Base-by-base conservation (phyloP, 2,329 filamentous ascomycete genomes). In the Cytospora paraplurivora region DNA sequence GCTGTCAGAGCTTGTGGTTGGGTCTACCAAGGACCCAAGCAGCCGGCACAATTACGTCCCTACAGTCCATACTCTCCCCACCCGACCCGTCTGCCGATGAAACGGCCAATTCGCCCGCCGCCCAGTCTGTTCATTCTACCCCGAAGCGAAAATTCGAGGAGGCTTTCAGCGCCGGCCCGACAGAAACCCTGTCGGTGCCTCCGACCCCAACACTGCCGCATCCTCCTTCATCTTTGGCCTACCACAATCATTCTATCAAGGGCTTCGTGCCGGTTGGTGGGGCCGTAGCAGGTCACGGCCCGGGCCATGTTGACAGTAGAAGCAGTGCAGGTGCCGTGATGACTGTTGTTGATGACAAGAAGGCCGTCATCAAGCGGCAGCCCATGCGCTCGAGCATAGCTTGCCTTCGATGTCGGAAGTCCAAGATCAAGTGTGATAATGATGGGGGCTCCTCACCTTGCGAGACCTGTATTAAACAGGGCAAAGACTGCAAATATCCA, bases 351-450 rank as follows among this genome's bases (percentile, higher is more conserved):
- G 75, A 78, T 68, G 76, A 78, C 68, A 78, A 77, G 70, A 80
- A 78, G 66, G 69, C 73, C 53, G 77, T 77, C 71, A 80, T 81
- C n/a, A 75, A 74, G 70, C 77, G 79, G 62, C 75, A 78, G 13
- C 81, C 81, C 38, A 89, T 92, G 85, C 85, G 91, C 69, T 92
- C 90, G 54, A 91, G 88, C 71, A 92, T 94, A 72, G 91, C 91
- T 55, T 95, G 91, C 76, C 81, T 85, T 66, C 83, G 86, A 67
- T 94, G 91, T 73, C 84, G 91, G 63, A 86, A 86, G 70, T 92
- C 90, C 73, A 96, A 95, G 77, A 91, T 94, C 73, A 94, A 94
- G 76, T 96, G 92, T 78, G 87, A 92, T 75, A 95, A 95, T 76
- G 84, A 85, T 69, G 90, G 90, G 65, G 84, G 88, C 63, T 84